Percentiles rank a stretch among this genome's conserved stretches.
These are phyloP conservation scores for Cladosporium sp. DNA, from an alignment of 2,329 filamentous ascomycete species.

Conservation along the genomic window DNA sequence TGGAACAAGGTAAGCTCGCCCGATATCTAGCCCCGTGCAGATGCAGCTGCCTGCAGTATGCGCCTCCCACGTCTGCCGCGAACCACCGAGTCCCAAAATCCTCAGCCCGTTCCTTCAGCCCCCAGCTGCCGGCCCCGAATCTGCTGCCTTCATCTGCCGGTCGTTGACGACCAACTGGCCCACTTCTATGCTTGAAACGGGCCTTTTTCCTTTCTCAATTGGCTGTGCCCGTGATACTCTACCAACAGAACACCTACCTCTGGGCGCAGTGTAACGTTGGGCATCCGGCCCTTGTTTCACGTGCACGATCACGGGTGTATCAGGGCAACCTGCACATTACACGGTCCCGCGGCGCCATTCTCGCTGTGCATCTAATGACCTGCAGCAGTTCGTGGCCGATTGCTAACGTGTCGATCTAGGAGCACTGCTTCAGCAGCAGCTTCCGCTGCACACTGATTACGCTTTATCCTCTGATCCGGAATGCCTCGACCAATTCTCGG, in stretches of 20 bases:
- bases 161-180: slow-evolving; percentile 1
- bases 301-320: slow-evolving; percentile 21
- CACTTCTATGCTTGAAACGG: slow-evolving; percentile 13
- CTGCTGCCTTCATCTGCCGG: not conserved
- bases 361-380: slow-evolving; percentile 18
- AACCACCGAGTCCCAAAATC: slow-evolving; percentile 18
- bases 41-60: slow-evolving; percentile 24
- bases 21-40: slow-evolving; percentile 27
- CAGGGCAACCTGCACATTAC: slow-evolving; percentile 9
- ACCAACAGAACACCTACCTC: slow-evolving; percentile 1
- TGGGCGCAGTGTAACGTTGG: slow-evolving; percentile 30
- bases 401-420: slow-evolving; percentile 44
- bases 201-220: slow-evolving; percentile 9
- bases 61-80: slow-evolving; percentile 17
- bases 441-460: slow-evolving; percentile 44
- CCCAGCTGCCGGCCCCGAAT: not conserved
- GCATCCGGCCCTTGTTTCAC: slow-evolving; percentile 25
- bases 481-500: slow-evolving; percentile 47
- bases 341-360: slow-evolving; percentile 12
- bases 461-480: slow-evolving; percentile 46
- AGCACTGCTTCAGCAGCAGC: slow-evolving; percentile 47
- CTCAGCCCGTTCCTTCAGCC: slow-evolving; percentile 15
- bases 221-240: slow-evolving; percentile 12
- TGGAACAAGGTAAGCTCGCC: slow-evolving; percentile 36
- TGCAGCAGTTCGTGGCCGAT: slow-evolving; percentile 31